Conservation (phyloP, 139 green algal genomes). For the Closterium sp. region DNA sequence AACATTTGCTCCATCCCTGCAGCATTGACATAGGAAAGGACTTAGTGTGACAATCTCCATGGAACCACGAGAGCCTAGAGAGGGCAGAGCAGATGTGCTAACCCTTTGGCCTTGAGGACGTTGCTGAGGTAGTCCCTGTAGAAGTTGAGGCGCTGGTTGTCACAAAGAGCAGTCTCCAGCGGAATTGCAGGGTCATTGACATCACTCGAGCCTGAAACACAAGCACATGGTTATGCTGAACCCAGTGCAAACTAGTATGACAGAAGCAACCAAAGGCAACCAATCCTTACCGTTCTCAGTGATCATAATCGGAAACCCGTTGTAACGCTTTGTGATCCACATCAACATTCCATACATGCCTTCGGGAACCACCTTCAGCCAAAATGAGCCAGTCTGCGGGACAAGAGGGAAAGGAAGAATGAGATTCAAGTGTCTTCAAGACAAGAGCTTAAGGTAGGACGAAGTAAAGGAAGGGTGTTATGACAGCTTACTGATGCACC, state of each 20-base stretch:
- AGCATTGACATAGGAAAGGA: not conserved
- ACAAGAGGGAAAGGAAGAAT: not conserved
- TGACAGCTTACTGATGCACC: not conserved
- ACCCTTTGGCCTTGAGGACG: not conserved
- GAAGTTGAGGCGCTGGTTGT: not conserved
- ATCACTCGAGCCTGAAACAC: not conserved
- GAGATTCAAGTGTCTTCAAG: not conserved
- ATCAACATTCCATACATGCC: constrained; percentile 26
- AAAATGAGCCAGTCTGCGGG: constrained; percentile 14
- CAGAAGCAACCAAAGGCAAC: not conserved
- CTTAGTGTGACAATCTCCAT: not conserved
- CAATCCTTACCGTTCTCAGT: constrained; percentile 11
- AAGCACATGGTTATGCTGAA: not conserved
- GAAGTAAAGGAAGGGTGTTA: not conserved
- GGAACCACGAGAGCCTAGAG: not conserved
- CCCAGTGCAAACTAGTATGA: not conserved
- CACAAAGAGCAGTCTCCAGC: not conserved
- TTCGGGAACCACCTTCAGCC: constrained; percentile 15
- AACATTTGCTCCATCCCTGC: constrained; percentile 53
- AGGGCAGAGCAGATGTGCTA: not conserved
- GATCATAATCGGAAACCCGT: constrained; percentile 6
- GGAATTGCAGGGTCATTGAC: not conserved
- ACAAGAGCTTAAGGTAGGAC: not conserved
- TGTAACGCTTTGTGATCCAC: constrained; percentile 17
- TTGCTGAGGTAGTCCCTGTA: not conserved